Percentiles rank a stretch among this genome's conserved stretches.
Conservation (phyloP, 1,284 basidiomycete genomes). For the Sphaerobolus stellatus region DNA sequence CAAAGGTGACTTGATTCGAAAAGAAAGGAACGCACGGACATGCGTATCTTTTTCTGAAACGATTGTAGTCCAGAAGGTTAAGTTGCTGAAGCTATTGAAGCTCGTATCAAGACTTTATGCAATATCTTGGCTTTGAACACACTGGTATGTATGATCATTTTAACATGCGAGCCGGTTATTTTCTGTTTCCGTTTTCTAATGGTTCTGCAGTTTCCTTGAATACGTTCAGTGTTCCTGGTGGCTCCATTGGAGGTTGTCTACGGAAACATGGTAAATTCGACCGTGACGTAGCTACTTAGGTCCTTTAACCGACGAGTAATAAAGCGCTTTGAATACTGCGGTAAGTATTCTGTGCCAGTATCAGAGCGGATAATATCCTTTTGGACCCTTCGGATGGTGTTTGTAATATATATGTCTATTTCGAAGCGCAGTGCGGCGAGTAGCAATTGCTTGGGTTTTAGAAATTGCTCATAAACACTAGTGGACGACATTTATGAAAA, state of each 20-base stretch:
- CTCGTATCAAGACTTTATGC: slow-evolving; percentile 38
- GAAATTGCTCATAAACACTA: too few species aligned
- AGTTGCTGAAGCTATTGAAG: slow-evolving; percentile 63
- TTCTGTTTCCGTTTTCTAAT: slow-evolving; percentile 6
- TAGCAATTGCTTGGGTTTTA: too few species aligned
- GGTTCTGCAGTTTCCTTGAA: slow-evolving; percentile 78
- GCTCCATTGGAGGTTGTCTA: slow-evolving; percentile 90
- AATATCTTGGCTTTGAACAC: slow-evolving; percentile 95
- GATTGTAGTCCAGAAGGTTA: slow-evolving; percentile 99
- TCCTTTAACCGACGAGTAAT: too few species aligned
- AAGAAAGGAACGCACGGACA: slow-evolving; percentile 90
- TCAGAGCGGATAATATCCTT: too few species aligned
- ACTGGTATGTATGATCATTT: slow-evolving; percentile 84
- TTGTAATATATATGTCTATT: too few species aligned
- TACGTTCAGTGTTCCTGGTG: slow-evolving; percentile 98
- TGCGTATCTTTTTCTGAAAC: slow-evolving; percentile 97
- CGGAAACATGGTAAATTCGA: slow-evolving; percentile 92
- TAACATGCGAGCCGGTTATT: slow-evolving; percentile 71
- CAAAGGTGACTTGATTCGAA: slow-evolving; percentile 92
- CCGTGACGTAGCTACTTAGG: slow-evolving; percentile 88
- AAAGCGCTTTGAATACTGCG: too few species aligned
- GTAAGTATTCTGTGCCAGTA: too few species aligned
- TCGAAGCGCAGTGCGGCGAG: too few species aligned
- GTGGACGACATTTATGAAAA: too few species aligned
- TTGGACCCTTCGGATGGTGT: too few species aligned